Evolutionary conservation across 1,284 basidiomycete species (phyloP), one percentile per base, ranked within the genome.

Genomic region (Tetrapyrgos nigripes): DNA sequence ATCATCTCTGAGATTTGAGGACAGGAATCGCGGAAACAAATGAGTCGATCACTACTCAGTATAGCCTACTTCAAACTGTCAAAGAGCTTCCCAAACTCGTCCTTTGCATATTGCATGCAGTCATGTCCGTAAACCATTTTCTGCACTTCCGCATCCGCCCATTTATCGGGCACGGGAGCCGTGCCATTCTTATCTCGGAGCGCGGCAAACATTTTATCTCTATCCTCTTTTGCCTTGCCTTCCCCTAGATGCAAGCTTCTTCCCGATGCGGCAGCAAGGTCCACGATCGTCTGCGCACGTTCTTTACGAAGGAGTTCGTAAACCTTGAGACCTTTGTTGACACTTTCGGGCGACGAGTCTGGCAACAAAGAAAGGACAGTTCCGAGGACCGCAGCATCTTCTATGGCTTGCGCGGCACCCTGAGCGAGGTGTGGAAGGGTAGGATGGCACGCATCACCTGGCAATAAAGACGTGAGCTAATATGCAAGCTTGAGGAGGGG

Each of bases 401-500:
- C 67, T 19, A 68, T 67, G 1, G 67, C 67, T 29, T 66, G 66
- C 5, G 67, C 57, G 2, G 67, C 67, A 13, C 67, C 67, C 58
- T 68, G 55, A 11, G 47, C 31, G 6, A 61, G 46, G 40, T 59
- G 52, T 14, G 66, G 66, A 13, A 68, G 50, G 21, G 66, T 63
- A n/a, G 66, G 65, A 57, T 68, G 66, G 45, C 65, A 68, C 6
- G 66, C 66, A 27, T 68, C 66, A n/a, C n/a, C n/a, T n/a, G n/a
- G n/a, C n/a, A n/a, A n/a, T n/a, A n/a, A n/a, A n/a, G n/a, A n/a
- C n/a, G n/a, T n/a, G n/a, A n/a, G n/a, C n/a, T n/a, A n/a, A n/a
- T n/a, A n/a, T n/a, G n/a, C n/a, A n/a, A n/a, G n/a, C n/a, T n/a
- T n/a, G n/a, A n/a, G n/a, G n/a, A n/a, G n/a, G n/a, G n/a, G n/a